Evolutionary conservation across 805 yeast genomes (phyloP), one percentile per base, ranked within the genome.

Genomic region (Zygoascus ofunaensis): DNA sequence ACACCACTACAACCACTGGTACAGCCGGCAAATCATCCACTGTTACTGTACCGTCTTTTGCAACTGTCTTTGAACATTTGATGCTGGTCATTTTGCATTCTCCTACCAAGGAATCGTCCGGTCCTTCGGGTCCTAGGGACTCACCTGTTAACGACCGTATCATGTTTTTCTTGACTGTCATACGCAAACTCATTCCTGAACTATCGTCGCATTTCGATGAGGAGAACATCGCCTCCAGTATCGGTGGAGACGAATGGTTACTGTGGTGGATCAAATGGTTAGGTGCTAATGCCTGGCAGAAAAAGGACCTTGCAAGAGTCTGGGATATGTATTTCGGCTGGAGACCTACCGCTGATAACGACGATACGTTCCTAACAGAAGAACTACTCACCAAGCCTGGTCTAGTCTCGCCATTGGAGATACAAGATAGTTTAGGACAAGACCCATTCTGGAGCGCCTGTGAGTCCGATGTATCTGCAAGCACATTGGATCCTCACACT

Each of bases 191-290:
- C 32, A 63, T 85, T 44, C 95, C 95, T 2, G 95, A 85, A 55
- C 62, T 89, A 34, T 80, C 84, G 41, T 75, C 73, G 48, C 84
- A 77, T 49, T 76, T 89, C 49, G 79, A 78, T 33, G 94, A 86
- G 55, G 97, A 89, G 54, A 87, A 82, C 47, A 73, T 83, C 21
- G 62, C 83, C 38, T 77, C 77, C 51, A 72, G 76, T 34, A 49
- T 65, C 15, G 69, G 72, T 36, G 87, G 82, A 50, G 92, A 85
- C 53, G 87, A 81, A 57, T 89, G 97, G 97, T 68, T 87, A 21
- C 72, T 86, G 34, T 89, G 95, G 95, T 89, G 97, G 97, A 69
- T 89, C 50, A 86, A 87, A 58, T 89, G 84, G 72, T 76, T 85
- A 57, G 96, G 96, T 18, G 76, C 92, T 12, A 84, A 84, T 62